Evolutionary conservation across 2,329 filamentous ascomycete genomes (phyloP), one percentile per base, ranked within the genome.

Genomic region (Sporothrix euskadiensis): DNA sequence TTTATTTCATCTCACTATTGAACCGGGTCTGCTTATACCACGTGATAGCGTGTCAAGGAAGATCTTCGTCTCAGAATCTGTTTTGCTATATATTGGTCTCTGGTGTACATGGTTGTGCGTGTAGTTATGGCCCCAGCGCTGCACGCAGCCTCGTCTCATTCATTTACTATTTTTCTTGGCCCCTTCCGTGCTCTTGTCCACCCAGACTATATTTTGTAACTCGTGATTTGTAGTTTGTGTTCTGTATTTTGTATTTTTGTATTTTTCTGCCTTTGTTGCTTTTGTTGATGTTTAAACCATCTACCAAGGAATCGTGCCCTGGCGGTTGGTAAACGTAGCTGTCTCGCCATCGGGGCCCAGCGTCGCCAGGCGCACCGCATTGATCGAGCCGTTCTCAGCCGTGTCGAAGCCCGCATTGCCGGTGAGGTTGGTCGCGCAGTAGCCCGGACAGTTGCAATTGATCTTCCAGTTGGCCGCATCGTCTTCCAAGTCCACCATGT

Each of bases 401-500:
- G 75, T 74, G 0, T 73, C 71, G 9, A 70, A 74, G 26, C 74
- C 74, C 2, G n/a, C 56, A 41, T 71, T 79, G 1, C 56, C 71
- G n/a, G 57, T 78, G 66, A 83, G 39, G 3, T 77, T 77, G 4
- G 81, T 81, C 32, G 76, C 78, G 1, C 83, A 80, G n/a, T 80
- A 75, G 0, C 82, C 83, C 0, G 83, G 82, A 56, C 82, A 84
- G 8, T 79, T 80, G 3, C 77, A 73, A 69, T 83, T 83, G 57
- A 82, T 80, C 71, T 79, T 80, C 22, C 78, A 81, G 9, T 74
- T 73, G 65, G 78, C 79, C 4, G 75, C 65, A 26, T 78, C 78
- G 4, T 78, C 76, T 52, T 84, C 47, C 12, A 79, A 77, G 0
- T 79, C 75, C 0, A 76, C 74, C 26, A 77, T 78, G 66, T 81